Evolutionary conservation across 2,329 filamentous ascomycete species (phyloP).

Genomic region (Berkeleyomyces basicola): DNA sequence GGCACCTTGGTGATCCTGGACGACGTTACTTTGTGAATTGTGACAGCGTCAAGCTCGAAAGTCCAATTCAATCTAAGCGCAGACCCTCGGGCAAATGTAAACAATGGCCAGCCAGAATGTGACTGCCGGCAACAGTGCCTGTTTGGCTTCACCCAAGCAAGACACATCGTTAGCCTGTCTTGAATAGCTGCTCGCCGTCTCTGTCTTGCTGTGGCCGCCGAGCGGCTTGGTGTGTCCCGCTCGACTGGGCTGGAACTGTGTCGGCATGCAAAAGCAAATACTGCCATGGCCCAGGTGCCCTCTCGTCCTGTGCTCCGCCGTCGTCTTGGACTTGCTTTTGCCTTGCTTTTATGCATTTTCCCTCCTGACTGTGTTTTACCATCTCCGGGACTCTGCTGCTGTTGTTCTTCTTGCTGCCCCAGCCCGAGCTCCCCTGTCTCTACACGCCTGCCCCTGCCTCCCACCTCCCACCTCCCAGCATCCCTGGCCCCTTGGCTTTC

Average conservation of each 20-base stretch:
- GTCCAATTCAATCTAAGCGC: neutral
- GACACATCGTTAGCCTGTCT: too few species aligned
- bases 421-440: neutral
- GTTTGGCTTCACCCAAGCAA: too few species aligned
- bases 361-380: neutral
- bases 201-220: too few species aligned
- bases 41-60: neutral
- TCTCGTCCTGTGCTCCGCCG: neutral
- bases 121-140: too few species aligned
- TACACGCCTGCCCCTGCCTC: neutral
- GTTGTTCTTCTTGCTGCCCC: neutral
- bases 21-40: constrained; percentile 1
- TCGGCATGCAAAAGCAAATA: too few species aligned
- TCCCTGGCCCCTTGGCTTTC: neutral
- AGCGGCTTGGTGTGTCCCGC: too few species aligned
- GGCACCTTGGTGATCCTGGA: neutral
- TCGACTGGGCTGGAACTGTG: too few species aligned
- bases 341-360: neutral
- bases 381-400: neutral
- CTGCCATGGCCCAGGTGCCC: neutral
- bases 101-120: too few species aligned
- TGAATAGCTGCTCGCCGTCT: too few species aligned
- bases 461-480: neutral
- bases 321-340: neutral
- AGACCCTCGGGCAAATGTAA: too few species aligned